phyloP scores from a whole-genome alignment of 2,329 filamentous ascomycete species.

The Phyllosticta citrichinensis region DNA sequence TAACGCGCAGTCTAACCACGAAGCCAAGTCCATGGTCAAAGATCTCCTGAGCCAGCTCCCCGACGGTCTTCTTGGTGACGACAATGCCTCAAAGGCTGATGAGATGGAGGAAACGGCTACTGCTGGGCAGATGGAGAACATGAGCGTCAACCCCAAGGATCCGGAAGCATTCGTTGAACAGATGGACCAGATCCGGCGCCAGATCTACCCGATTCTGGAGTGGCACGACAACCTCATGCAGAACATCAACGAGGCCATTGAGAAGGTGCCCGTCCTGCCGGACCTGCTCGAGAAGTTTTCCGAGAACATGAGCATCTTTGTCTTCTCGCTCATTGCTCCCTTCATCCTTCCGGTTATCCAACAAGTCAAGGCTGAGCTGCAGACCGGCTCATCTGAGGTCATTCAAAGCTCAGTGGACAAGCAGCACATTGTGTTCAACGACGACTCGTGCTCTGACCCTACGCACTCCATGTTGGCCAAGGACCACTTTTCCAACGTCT shows the following conservation, averaged over 20 bases:
- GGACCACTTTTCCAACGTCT: constrained; percentile 82
- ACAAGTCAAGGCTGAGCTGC: constrained; percentile 79
- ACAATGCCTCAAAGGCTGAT: constrained; percentile 65
- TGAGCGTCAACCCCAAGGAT: constrained; percentile 63
- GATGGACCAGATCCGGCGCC: constrained; percentile 59
- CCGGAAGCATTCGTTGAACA: constrained; percentile 79
- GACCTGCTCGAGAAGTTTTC: constrained; percentile 78
- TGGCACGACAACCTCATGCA: constrained; percentile 87
- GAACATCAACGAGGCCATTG: constrained; percentile 64
- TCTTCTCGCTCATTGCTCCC: constrained; percentile 84
- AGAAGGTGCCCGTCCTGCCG: constrained; percentile 75
- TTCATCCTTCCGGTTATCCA: constrained; percentile 77
- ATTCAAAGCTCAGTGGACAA: constrained; percentile 76
- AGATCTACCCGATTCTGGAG: constrained; percentile 82
- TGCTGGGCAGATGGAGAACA: constrained; percentile 64
- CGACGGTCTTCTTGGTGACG: constrained; percentile 64
- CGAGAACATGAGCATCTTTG: constrained; percentile 79
- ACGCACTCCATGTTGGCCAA: constrained; percentile 95
- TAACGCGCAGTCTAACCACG: constrained; percentile 48
- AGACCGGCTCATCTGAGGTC: constrained; percentile 76
- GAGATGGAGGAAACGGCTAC: constrained; percentile 69
- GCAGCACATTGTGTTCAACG: constrained; percentile 77
- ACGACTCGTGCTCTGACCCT: constrained; percentile 67
- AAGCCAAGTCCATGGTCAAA: constrained; percentile 65
- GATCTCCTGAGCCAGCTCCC: constrained; percentile 76